Percentiles rank a stretch among this genome's conserved stretches.
phyloP scores from a whole-genome alignment of 345 rosid genomes.

The Geranium brycei region DNA sequence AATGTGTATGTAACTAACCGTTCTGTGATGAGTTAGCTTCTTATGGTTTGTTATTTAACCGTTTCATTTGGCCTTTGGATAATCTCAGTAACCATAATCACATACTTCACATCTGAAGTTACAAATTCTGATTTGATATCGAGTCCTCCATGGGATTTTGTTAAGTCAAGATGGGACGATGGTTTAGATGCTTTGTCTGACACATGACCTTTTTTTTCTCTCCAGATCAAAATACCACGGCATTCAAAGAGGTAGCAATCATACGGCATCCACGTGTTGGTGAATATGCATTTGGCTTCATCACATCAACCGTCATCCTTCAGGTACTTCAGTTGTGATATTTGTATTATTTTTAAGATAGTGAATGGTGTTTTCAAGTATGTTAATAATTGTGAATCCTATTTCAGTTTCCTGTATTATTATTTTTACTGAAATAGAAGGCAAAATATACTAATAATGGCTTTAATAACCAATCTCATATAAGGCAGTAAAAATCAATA shows the following conservation, averaged over 20 bases:
- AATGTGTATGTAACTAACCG: slow-evolving; percentile 2
- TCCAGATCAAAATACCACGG: slow-evolving; percentile 71
- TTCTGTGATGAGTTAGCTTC: background rate
- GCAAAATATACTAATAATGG: too few relatives aligned
- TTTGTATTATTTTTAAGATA: too few relatives aligned
- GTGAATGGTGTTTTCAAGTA: too few relatives aligned
- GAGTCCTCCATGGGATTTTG: background rate
- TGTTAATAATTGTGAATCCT: too few relatives aligned
- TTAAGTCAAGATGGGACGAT: background rate
- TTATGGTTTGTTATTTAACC: background rate
- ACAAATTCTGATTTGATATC: background rate
- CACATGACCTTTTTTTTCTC: background rate
- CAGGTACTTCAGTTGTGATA: slow-evolving; percentile 33
- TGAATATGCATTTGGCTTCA: slow-evolving; percentile 81
- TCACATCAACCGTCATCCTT: slow-evolving; percentile 70
- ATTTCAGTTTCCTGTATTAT: too few relatives aligned
- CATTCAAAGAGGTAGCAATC: slow-evolving; percentile 82
- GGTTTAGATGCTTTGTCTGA: background rate
- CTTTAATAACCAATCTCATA: too few relatives aligned
- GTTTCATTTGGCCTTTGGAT: background rate
- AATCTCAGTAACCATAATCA: background rate
- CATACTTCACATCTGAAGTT: background rate
- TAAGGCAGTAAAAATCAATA: too few relatives aligned
- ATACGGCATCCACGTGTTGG: slow-evolving; percentile 76
- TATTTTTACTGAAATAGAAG: too few relatives aligned